A percentile compares a stretch with the other conserved stretches of the same genome.
Conservation (phyloP, 352 stramenopile genomes). For the Globisporangium barbulae region DNA sequence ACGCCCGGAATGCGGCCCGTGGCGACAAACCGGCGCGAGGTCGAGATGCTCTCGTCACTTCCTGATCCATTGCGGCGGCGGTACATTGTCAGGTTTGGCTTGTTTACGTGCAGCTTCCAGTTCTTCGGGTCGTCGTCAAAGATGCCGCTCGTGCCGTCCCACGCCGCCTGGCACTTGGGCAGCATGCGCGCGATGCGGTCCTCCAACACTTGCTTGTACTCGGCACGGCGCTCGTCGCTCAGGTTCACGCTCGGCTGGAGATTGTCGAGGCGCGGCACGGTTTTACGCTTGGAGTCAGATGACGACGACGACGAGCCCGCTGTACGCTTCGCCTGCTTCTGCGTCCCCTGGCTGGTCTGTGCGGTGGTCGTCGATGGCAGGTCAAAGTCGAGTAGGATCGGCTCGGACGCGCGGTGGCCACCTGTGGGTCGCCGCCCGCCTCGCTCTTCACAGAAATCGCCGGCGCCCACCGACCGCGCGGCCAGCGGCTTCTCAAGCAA, state of each 20-base stretch:
- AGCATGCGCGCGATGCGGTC: constrained; percentile 33
- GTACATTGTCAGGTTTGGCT: constrained; percentile 52
- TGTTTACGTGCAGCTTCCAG: constrained; percentile 62
- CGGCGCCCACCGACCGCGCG: constrained; percentile 5
- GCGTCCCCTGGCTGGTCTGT: neutral
- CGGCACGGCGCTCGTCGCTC: constrained; percentile 6
- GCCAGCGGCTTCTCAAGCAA: neutral
- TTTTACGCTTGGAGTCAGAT: constrained; percentile 2
- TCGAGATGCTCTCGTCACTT: constrained; percentile 14
- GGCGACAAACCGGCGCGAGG: constrained; percentile 43
- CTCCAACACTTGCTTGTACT: constrained; percentile 24
- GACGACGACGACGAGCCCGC: neutral
- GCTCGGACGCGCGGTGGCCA: constrained; percentile 14
- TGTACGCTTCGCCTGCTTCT: neutral
- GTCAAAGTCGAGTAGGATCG: constrained; percentile 17
- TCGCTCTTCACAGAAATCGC: neutral
- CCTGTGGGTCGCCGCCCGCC: neutral
- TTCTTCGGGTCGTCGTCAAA: constrained; percentile 57
- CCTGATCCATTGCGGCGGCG: constrained; percentile 9
- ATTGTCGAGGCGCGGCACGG: constrained; percentile 11
- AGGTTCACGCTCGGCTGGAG: constrained; percentile 10
- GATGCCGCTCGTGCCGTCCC: constrained; percentile 56
- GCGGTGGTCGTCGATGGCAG: constrained; percentile 1
- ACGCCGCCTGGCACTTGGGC: constrained; percentile 43
- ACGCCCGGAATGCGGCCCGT: constrained; percentile 54